Conservation (phyloP, 805 yeast species). For the Metschnikowia hibisci region DNA sequence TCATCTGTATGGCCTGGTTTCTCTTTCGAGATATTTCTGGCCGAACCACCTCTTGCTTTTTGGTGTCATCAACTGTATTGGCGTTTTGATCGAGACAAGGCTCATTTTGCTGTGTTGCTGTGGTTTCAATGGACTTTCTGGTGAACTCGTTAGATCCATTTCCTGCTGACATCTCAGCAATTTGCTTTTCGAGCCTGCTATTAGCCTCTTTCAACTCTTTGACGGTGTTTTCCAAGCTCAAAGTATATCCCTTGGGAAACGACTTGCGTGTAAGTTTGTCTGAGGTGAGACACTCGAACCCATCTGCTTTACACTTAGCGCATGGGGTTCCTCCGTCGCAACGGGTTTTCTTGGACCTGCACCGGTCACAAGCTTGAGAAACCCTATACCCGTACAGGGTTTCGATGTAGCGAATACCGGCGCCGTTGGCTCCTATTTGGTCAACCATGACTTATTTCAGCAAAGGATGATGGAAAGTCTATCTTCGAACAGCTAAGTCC, state of each 20-base stretch:
- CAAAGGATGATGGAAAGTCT: background rate
- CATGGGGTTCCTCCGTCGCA: conserved; percentile 76
- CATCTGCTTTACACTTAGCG: conserved; percentile 60
- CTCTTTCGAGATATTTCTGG: background rate
- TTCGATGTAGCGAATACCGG: conserved; percentile 25
- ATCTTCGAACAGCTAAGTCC: no score
- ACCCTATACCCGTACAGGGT: conserved; percentile 47
- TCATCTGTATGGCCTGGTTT: conserved; percentile 24
- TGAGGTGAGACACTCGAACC: conserved; percentile 65
- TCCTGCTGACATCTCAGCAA: background rate
- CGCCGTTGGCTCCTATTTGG: background rate
- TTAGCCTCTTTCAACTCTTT: conserved; percentile 55
- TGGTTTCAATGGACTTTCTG: background rate
- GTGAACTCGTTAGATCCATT: conserved; percentile 27
- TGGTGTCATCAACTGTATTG: background rate
- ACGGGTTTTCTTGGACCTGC: conserved; percentile 70
- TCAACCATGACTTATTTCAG: background rate
- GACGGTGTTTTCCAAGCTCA: conserved; percentile 61
- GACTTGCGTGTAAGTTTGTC: conserved; percentile 74
- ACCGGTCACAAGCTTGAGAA: conserved; percentile 79
- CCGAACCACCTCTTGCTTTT: background rate
- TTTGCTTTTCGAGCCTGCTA: conserved; percentile 5
- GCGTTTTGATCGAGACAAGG: background rate
- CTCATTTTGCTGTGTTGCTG: background rate
- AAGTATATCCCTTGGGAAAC: conserved; percentile 79